phyloP scores from a whole-genome alignment of 1,139 yeast species.

The Debaryomycetaceae sp. region DNA sequence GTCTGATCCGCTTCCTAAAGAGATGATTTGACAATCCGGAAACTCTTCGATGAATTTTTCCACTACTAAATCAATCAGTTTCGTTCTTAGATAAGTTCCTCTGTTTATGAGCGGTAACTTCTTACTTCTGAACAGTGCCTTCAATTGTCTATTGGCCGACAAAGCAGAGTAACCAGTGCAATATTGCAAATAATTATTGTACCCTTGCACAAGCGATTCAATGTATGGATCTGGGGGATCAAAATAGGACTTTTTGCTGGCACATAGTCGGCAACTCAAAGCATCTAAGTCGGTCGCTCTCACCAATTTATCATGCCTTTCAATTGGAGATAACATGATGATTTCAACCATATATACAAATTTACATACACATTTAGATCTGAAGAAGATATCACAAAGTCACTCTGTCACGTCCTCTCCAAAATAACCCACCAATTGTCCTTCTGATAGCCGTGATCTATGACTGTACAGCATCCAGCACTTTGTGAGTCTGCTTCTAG shows the following conservation, averaged over 20 bases:
- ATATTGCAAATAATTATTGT: conserved; percentile 30
- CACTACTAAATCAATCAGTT: conserved; percentile 55
- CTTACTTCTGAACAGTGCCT: conserved; percentile 34
- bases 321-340: conserved; percentile 34
- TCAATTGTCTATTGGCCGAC: conserved; percentile 41
- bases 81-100: conserved; percentile 79
- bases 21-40: conserved; percentile 57
- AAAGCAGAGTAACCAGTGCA: conserved; percentile 39
- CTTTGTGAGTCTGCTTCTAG: conserved; percentile 59
- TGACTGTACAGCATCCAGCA: conserved; percentile 64
- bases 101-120: conserved; percentile 78
- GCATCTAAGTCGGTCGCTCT: conserved; percentile 86
- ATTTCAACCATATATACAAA: not conserved
- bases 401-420: conserved; percentile 12
- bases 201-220: conserved; percentile 39
- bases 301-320: conserved; percentile 47
- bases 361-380: no score
- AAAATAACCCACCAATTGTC: conserved; percentile 86
- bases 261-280: conserved; percentile 64
- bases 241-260: conserved; percentile 53
- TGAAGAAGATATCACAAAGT: no score
- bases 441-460: conserved; percentile 78
- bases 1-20: conserved; percentile 97
- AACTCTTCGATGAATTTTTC: conserved; percentile 42
- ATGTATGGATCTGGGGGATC: conserved; percentile 48